Evolutionary conservation across 805 yeast genomes (phyloP).

Genomic region (Ogataea polymorpha): DNA sequence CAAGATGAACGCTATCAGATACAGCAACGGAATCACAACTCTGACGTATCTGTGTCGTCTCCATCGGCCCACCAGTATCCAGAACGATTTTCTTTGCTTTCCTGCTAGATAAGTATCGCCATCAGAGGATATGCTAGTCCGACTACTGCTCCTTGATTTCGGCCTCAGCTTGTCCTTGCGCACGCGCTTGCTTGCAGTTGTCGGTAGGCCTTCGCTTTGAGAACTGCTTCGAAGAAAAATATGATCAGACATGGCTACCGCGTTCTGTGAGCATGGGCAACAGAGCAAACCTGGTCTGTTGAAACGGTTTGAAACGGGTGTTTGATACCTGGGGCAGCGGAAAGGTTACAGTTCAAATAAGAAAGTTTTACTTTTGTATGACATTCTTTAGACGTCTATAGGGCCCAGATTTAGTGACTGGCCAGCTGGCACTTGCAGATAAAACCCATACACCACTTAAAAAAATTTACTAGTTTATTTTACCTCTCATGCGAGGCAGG

Average conservation of each 20-base stretch:
- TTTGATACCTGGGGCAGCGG: not conserved
- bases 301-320: not conserved
- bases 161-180: conserved; percentile 13
- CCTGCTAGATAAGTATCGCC: conserved; percentile 8
- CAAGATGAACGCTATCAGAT: conserved; percentile 16
- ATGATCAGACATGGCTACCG: not conserved
- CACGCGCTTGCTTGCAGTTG: conserved; percentile 5
- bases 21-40: conserved; percentile 21
- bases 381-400: not conserved
- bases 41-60: conserved; percentile 14
- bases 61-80: conserved; percentile 14
- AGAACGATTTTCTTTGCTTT: conserved; percentile 5
- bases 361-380: not conserved
- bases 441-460: conserved; percentile 6
- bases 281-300: not conserved
- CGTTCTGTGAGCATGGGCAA: not conserved
- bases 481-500: not conserved
- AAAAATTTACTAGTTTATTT: not conserved
- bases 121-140: conserved; percentile 9
- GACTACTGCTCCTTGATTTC: conserved; percentile 14
- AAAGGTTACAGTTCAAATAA: not conserved
- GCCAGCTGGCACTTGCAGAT: conserved; percentile 10
- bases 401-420: not conserved
- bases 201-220: conserved; percentile 2
- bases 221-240: conserved; percentile 1